Base-by-base conservation (phyloP, 495 filamentous ascomycete genomes). In the Penicillium steckii region DNA sequence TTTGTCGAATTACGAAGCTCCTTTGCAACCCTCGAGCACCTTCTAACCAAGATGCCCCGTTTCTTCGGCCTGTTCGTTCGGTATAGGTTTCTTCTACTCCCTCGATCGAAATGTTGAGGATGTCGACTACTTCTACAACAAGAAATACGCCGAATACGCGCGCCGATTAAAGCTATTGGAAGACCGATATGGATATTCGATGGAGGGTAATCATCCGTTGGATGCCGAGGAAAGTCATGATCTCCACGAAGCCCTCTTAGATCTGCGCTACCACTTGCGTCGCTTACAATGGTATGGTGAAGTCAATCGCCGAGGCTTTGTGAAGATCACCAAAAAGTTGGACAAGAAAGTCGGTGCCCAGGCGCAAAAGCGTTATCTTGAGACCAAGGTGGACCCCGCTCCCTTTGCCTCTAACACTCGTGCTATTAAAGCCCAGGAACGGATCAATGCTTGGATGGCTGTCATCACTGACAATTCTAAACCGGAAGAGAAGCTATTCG, bases 281-380 rank as follows among this genome's bases (percentile, higher is more conserved):
- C 97, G 97, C 56, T 76, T 98, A 52, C 88, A 95, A 70, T 97
- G 92, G 92, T 97, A 96, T 56, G 95, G 91, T 23, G 94, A 97
- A 72, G 91, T 97, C 58, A 98, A 98, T 63, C 81, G 92, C 29
- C 81, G 89, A 51, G 94, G 94, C 0, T 98, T 98, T 61, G 80
- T 95, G 59, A 98, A 98, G 73, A 97, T 98, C 69, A 93, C 91
- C 18, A 98, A 97, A 76, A 98, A 98, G 69, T 75, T 95, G 18
- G 91, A 96, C 73, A 96, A 96, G 73, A 95, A 92, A 70, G 77
- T 95, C 3, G 79, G 82, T 7, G 78, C 82, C 1, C 78, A 83
- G 49, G 85, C 87, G 0, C 91, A 96, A 70, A 81, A 88, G 55
- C 80, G 82, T 30, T 97, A 96, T 59, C 73, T 97, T 44, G 83